A percentile compares a stretch with the other conserved stretches of the same genome.
Evolutionary conservation across 352 stramenopile species (phyloP).

Genomic region (Blastocystis sp.): DNA sequence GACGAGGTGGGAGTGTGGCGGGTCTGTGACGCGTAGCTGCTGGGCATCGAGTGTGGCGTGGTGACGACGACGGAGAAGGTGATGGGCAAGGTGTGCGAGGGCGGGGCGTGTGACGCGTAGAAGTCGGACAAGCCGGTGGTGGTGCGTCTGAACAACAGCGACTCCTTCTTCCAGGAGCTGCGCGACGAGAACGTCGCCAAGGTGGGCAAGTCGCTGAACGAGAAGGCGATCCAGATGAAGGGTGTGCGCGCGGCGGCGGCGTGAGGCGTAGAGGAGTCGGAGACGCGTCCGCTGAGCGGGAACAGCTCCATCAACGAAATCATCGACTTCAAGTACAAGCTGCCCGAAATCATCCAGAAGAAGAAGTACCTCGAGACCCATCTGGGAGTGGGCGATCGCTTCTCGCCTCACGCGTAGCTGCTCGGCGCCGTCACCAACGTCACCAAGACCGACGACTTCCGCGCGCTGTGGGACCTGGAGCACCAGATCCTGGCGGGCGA

Average conservation of each 20-base stretch:
- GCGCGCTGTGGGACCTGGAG: slow-evolving; percentile 17
- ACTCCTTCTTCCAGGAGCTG: slow-evolving; percentile 68
- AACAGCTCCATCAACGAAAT: slow-evolving; percentile 48
- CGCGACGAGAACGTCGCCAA: slow-evolving; percentile 60
- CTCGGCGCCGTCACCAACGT: slow-evolving; percentile 34
- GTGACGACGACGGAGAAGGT: slow-evolving; percentile 35
- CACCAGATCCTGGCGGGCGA: slow-evolving; percentile 31
- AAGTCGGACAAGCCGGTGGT: slow-evolving; percentile 6
- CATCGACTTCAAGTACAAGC: slow-evolving; percentile 54
- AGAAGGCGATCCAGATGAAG: slow-evolving; percentile 58
- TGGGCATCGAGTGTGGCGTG: slow-evolving; percentile 25
- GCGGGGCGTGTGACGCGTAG: background rate
- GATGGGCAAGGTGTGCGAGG: background rate
- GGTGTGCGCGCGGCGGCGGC: background rate
- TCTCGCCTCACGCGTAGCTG: background rate
- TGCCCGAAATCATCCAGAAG: slow-evolving; percentile 38
- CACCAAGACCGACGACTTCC: slow-evolving; percentile 51
- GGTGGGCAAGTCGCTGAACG: slow-evolving; percentile 3
- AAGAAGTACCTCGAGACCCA: slow-evolving; percentile 22
- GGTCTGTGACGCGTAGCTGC: background rate
- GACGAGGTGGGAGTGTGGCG: slow-evolving; percentile 20
- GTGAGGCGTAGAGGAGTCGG: slow-evolving; percentile 36
- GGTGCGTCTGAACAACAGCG: slow-evolving; percentile 64
- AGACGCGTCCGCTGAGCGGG: slow-evolving; percentile 2
- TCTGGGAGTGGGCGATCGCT: background rate